phyloP scores from a whole-genome alignment of 2,329 filamentous ascomycete genomes.

The Aspergillus cejpii region DNA sequence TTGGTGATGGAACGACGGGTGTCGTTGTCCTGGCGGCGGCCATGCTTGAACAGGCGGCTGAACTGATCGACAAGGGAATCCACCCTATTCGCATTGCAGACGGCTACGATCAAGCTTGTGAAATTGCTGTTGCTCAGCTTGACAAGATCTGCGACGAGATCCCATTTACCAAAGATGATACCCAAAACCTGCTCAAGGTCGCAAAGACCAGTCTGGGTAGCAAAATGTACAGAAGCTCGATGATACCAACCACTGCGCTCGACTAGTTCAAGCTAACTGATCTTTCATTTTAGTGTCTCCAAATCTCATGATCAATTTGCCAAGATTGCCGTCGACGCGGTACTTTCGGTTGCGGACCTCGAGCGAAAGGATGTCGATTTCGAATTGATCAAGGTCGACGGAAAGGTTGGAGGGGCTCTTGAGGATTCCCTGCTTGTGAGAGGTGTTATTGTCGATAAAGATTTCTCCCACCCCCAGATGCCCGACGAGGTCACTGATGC shows the following conservation, averaged over 20 bases:
- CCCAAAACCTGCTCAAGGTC: constrained; percentile 82
- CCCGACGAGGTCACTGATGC: constrained; percentile 89
- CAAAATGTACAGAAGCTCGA: constrained; percentile 61
- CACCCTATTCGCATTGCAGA: constrained; percentile 98
- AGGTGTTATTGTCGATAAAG: constrained; percentile 98
- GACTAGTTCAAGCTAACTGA: constrained; percentile 8
- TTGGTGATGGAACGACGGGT: constrained; percentile 95
- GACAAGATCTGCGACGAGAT: constrained; percentile 91
- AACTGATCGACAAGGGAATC: constrained; percentile 99
- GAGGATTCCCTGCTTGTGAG: constrained; percentile 94
- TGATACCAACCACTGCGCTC: no score
- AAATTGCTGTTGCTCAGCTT: constrained; percentile 87
- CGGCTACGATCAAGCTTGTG: constrained; percentile 94
- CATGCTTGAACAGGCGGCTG: constrained; percentile 89
- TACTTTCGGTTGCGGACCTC: constrained; percentile 90
- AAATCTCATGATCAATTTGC: constrained; percentile 98
- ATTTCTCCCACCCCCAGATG: constrained; percentile 99
- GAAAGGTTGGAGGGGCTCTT: constrained; percentile 88
- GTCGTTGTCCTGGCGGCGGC: constrained; percentile 94
- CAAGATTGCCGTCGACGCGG: constrained; percentile 93
- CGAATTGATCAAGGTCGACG: constrained; percentile 98
- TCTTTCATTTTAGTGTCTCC: constrained; percentile 55
- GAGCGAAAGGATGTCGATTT: constrained; percentile 97
- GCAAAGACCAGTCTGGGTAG: constrained; percentile 92
- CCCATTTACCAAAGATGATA: constrained; percentile 72